Conservation (phyloP, 106 monocot genomes). For the Dioscorea dumetorum region DNA sequence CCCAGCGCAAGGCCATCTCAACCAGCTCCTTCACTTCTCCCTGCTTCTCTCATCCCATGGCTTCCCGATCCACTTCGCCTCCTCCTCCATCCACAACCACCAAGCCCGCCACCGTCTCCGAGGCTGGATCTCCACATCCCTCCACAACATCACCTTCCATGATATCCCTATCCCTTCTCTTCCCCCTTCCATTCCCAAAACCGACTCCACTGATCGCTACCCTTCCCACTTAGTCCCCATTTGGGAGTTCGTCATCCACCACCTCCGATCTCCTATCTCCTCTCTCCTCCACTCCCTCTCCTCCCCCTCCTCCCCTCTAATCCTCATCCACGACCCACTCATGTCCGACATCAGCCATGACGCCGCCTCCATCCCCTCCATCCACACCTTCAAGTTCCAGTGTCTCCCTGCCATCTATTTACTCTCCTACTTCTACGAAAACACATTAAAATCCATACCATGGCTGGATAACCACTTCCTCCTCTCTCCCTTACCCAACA, state of each 20-base stretch:
- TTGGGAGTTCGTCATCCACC: conserved; percentile 10
- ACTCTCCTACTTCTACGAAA: conserved; percentile 6
- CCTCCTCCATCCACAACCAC: conserved; percentile 33
- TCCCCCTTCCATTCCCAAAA: conserved; percentile 20
- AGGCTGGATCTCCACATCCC: conserved; percentile 6
- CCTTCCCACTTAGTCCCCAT: conserved; percentile 41
- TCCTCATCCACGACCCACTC: conserved; percentile 57
- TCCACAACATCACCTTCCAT: conserved; percentile 30
- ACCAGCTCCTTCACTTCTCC: conserved; percentile 71
- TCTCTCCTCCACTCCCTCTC: conserved; percentile 38
- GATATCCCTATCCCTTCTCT: conserved; percentile 25
- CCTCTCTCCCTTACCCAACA: neutral
- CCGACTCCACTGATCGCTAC: conserved; percentile 22
- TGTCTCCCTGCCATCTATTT: conserved; percentile 36
- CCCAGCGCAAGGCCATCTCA: conserved; percentile 75
- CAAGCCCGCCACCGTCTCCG: conserved; percentile 12
- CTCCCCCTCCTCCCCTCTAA: conserved; percentile 33
- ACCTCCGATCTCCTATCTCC: conserved; percentile 17
- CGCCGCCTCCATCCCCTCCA: conserved; percentile 29
- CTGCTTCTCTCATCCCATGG: conserved; percentile 30
- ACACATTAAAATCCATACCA: neutral
- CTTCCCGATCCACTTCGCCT: conserved; percentile 45
- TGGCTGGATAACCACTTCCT: neutral
- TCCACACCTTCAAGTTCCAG: conserved; percentile 43
- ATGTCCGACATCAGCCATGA: conserved; percentile 41